Percentiles rank a stretch among this genome's conserved stretches.
Evolutionary conservation across 257 asterid species (phyloP).

Genomic region (Vinca minor): DNA sequence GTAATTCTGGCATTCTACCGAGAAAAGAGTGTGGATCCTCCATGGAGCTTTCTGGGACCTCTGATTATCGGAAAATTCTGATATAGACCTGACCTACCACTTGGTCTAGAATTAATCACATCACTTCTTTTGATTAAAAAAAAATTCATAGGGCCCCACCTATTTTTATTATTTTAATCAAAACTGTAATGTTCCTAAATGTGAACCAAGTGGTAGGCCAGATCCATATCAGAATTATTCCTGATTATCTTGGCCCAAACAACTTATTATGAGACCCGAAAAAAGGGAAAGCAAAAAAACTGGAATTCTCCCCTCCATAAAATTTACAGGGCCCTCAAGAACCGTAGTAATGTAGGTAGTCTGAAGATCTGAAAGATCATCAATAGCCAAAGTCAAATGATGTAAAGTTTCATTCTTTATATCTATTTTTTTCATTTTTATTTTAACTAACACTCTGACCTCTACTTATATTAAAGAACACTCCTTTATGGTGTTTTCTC

Average conservation of each 20-base stretch:
- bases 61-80: no score
- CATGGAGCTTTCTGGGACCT: conserved; percentile 44
- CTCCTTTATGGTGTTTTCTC: no score
- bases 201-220: no score
- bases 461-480: no score
- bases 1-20: conserved; percentile 91
- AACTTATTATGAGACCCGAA: conserved; percentile 25
- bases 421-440: no score
- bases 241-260: conserved; percentile 17
- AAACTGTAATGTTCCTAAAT: no score
- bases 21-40: conserved; percentile 88
- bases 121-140: no score
- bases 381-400: neutral
- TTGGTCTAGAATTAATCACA: no score
- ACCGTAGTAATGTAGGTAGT: neutral
- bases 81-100: no score
- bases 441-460: neutral
- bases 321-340: neutral
- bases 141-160: no score
- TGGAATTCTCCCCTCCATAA: neutral
- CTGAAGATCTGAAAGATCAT: conserved; percentile 10
- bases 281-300: conserved; percentile 11
- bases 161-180: no score
- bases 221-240: no score
- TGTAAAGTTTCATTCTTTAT: neutral